Evolutionary conservation across 306 rosid species (phyloP).

Genomic region (Acacia confusa): DNA sequence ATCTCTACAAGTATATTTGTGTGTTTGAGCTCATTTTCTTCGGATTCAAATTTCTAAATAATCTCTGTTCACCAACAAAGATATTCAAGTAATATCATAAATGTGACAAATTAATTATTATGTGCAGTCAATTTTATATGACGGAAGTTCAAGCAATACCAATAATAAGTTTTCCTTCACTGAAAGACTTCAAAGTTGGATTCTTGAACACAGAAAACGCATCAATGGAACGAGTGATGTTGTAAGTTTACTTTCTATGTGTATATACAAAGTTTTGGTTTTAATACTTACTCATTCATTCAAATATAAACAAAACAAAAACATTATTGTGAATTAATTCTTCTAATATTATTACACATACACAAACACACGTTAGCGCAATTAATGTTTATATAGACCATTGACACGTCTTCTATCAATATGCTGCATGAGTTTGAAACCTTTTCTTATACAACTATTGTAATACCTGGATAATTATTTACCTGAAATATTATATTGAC

Average conservation of each 20-base stretch:
- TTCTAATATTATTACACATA: too few species aligned
- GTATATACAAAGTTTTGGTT: neutral
- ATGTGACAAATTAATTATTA: neutral
- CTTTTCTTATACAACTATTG: too few species aligned
- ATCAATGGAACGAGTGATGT: neutral
- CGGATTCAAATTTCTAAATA: too few species aligned
- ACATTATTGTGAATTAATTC: neutral
- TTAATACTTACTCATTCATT: too few species aligned
- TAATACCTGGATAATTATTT: too few species aligned
- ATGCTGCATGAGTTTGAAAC: neutral
- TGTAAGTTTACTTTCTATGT: neutral
- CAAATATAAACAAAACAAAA: too few species aligned
- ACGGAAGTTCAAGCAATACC: neutral
- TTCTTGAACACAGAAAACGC: neutral
- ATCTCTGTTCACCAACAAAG: neutral
- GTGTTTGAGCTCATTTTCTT: neutral
- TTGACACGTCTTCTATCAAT: too few species aligned
- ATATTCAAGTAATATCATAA: neutral
- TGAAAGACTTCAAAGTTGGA: neutral
- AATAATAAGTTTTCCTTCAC: neutral
- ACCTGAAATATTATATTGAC: too few species aligned
- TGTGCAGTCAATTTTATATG: neutral
- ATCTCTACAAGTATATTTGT: too few species aligned
- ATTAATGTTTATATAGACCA: too few species aligned
- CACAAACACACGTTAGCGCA: too few species aligned